Conservation (phyloP, 108 stramenopile species). For the Fragilaria crotonensis region DNA sequence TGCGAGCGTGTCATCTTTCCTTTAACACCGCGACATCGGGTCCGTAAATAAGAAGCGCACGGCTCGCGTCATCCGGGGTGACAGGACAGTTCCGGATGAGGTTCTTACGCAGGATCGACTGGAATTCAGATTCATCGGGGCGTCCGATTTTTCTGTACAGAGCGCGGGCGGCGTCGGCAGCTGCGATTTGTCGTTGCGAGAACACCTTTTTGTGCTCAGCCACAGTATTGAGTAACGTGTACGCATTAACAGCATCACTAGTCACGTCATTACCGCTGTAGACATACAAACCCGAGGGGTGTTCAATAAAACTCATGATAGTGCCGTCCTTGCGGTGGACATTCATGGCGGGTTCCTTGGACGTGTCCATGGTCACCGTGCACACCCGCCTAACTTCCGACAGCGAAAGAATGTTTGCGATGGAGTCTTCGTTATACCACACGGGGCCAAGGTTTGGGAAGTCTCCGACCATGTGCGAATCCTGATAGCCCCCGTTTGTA, state of each 20-base stretch:
- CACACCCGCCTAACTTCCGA: constrained; percentile 2
- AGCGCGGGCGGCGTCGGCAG: constrained; percentile 8
- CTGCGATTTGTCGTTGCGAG: constrained; percentile 7
- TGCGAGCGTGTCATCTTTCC: too few relatives aligned
- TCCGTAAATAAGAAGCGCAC: constrained; percentile 27
- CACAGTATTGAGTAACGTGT: neutral
- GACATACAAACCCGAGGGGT: neutral
- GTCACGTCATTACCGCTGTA: neutral
- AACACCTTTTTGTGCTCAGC: neutral
- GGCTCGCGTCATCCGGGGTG: constrained; percentile 15
- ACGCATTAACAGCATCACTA: neutral
- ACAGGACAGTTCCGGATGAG: constrained; percentile 31
- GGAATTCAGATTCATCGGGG: constrained; percentile 15
- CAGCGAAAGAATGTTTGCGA: constrained; percentile 11
- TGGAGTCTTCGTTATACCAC: constrained; percentile 5
- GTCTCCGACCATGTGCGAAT: neutral
- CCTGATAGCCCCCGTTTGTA: constrained; percentile 3
- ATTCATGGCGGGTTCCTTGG: constrained; percentile 1
- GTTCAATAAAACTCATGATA: constrained; percentile 2
- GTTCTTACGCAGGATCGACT: constrained; percentile 12
- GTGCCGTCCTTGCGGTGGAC: constrained; percentile 6
- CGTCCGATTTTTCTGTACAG: constrained; percentile 17
- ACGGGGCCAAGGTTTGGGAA: constrained; percentile 7
- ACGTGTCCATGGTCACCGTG: constrained; percentile 5
- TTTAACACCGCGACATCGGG: constrained; percentile 23